Evolutionary conservation across 495 filamentous ascomycete species (phyloP).

Genomic region (Annulohypoxylon maeteangense): DNA sequence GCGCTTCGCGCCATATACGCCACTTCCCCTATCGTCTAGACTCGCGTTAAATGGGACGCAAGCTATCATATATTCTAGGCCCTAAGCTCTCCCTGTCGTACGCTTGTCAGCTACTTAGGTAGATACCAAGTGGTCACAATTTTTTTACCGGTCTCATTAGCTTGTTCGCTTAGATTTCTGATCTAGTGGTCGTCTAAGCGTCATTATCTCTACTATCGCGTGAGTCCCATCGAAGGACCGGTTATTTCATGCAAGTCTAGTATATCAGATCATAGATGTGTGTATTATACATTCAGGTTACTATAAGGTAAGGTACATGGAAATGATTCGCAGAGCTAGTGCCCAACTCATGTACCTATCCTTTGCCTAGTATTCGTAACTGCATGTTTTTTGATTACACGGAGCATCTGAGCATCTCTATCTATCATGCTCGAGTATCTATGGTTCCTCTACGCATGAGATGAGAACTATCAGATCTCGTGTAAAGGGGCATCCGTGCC

Average conservation of each 20-base stretch:
- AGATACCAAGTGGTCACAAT: slow-evolving; percentile 2
- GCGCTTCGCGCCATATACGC: slow-evolving; percentile 1
- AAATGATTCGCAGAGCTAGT: not conserved
- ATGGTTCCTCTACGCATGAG: slow-evolving; percentile 16
- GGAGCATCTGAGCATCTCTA: too few relatives aligned
- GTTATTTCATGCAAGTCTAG: not conserved
- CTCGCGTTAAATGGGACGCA: slow-evolving; percentile 12
- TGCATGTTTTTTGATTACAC: not conserved
- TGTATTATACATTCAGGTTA: not conserved
- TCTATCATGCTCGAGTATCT: slow-evolving; percentile 5
- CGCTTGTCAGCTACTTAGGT: slow-evolving; percentile 6
- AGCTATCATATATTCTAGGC: slow-evolving; percentile 18
- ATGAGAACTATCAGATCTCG: slow-evolving; percentile 27
- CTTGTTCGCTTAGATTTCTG: slow-evolving; percentile 12
- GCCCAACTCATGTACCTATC: not conserved
- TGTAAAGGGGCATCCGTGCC: slow-evolving; percentile 37
- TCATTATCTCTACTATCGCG: slow-evolving; percentile 18
- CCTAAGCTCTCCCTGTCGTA: slow-evolving; percentile 11
- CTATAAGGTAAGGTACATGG: slow-evolving; percentile 2
- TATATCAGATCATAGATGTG: not conserved
- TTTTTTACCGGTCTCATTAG: slow-evolving; percentile 13
- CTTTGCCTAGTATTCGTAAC: not conserved
- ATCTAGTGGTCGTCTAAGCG: slow-evolving; percentile 28
- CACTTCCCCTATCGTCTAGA: slow-evolving; percentile 13
- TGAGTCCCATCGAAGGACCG: slow-evolving; percentile 4